These are phyloP conservation scores for Penicillium sp. DNA, from an alignment of 2,329 filamentous ascomycete genomes.

Conservation along the genomic window DNA sequence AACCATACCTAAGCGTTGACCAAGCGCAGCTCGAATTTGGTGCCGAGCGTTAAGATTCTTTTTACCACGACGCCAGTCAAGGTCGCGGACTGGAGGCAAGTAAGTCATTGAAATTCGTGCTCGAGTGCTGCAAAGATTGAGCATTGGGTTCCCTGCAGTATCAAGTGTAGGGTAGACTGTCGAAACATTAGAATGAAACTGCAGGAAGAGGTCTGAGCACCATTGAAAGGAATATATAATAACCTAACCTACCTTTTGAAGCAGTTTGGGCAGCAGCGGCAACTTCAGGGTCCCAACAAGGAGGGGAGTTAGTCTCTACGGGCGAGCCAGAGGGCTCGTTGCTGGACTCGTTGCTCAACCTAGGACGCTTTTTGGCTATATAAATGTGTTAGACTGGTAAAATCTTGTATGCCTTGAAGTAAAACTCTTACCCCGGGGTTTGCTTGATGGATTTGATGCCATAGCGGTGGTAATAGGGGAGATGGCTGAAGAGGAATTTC, in stretches of 20 bases:
- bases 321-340: neutral
- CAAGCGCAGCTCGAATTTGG: neutral
- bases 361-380: neutral
- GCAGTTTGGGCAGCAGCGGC: neutral
- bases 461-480: neutral
- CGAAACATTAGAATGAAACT: neutral
- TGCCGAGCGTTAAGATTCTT: accelerated
- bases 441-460: too few relatives aligned
- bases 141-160: neutral
- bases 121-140: neutral
- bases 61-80: neutral
- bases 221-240: neutral
- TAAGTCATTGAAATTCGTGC: accelerated
- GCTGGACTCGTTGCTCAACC: neutral
- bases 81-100: neutral
- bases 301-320: neutral
- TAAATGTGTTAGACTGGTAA: neutral
- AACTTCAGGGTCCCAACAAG: neutral
- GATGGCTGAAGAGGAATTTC: neutral
- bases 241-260: neutral
- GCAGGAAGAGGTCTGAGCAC: neutral
- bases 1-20: neutral
- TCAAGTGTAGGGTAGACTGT: neutral
- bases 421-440: neutral
- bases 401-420: too few relatives aligned